A percentile compares a stretch with the other conserved stretches of the same genome.
phyloP scores from a whole-genome alignment of 2,329 filamentous ascomycete species.

The Verticillium nonalfalfae region DNA sequence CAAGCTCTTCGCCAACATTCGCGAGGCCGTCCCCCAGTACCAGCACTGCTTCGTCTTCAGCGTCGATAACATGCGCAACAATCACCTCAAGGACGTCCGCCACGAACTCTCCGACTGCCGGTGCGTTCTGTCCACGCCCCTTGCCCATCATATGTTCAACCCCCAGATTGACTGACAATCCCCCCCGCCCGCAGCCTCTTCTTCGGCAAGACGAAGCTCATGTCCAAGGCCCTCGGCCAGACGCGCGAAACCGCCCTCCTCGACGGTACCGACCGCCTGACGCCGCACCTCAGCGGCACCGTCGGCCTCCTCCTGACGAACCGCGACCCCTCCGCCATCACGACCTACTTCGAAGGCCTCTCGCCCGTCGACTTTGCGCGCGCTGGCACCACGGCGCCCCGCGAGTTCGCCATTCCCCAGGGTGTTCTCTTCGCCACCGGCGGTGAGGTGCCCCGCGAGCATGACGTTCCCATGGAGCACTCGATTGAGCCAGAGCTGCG shows the following conservation, averaged over 20 bases:
- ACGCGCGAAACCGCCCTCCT: constrained; percentile 73
- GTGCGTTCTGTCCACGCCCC: constrained; percentile 37
- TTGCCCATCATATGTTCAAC: no score
- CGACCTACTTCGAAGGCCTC: constrained; percentile 66
- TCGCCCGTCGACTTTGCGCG: constrained; percentile 83
- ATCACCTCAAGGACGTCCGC: constrained; percentile 85
- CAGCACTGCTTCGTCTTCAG: constrained; percentile 89
- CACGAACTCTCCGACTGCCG: constrained; percentile 78
- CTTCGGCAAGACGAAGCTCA: constrained; percentile 99
- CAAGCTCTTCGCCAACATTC: constrained; percentile 81
- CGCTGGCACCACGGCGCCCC: constrained; percentile 69
- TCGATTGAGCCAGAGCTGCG: constrained; percentile 86
- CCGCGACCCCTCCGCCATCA: constrained; percentile 60
- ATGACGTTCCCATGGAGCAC: constrained; percentile 84
- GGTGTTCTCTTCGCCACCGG: constrained; percentile 77
- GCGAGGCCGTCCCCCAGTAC: constrained; percentile 77
- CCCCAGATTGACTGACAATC: background rate
- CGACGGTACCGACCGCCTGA: constrained; percentile 66
- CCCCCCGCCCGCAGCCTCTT: constrained; percentile 59
- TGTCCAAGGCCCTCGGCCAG: constrained; percentile 87
- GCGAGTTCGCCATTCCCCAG: constrained; percentile 72
- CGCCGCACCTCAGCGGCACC: constrained; percentile 66
- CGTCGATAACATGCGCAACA: constrained; percentile 98
- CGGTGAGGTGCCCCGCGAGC: constrained; percentile 70
- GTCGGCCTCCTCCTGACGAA: constrained; percentile 90